Percentiles rank a stretch among this genome's conserved stretches.
Evolutionary conservation across 1,139 yeast species (phyloP).

Genomic region (Suhomyces panamericanus): DNA sequence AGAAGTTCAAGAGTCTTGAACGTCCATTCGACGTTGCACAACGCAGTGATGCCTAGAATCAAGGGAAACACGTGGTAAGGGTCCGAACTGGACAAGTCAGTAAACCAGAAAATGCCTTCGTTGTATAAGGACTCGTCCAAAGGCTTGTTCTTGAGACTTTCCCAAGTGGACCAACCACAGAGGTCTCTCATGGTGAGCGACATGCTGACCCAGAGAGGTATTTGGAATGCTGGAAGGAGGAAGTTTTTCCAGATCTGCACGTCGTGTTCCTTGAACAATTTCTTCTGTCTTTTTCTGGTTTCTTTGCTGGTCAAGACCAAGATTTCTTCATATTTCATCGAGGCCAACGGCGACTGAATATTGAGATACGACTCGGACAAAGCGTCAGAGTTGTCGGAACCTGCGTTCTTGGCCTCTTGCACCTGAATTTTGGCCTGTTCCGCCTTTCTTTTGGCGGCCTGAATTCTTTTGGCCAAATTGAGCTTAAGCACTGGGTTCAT

Average conservation of each 20-base stretch:
- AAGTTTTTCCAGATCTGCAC: slow-evolving; percentile 83
- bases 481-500: slow-evolving; percentile 73
- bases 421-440: slow-evolving; percentile 15
- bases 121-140: slow-evolving; percentile 53
- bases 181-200: slow-evolving; percentile 73
- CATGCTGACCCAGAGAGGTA: slow-evolving; percentile 86
- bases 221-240: slow-evolving; percentile 71
- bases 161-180: slow-evolving; percentile 69
- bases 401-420: background rate
- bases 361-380: slow-evolving; percentile 16
- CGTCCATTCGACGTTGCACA: slow-evolving; percentile 79
- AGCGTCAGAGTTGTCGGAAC: background rate
- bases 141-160: slow-evolving; percentile 46
- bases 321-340: slow-evolving; percentile 77
- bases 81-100: slow-evolving; percentile 61
- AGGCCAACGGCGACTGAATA: slow-evolving; percentile 35
- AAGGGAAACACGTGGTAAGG: slow-evolving; percentile 68
- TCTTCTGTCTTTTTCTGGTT: slow-evolving; percentile 69
- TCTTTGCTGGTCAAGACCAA: slow-evolving; percentile 73
- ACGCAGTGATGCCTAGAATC: slow-evolving; percentile 64
- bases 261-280: slow-evolving; percentile 59
- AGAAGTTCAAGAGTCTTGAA: slow-evolving; percentile 55
- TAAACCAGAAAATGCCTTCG: slow-evolving; percentile 63
- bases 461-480: slow-evolving; percentile 63
- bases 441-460: slow-evolving; percentile 35